Conservation (phyloP, 2,329 filamentous ascomycete genomes). For the Fusarium sacchari region DNA sequence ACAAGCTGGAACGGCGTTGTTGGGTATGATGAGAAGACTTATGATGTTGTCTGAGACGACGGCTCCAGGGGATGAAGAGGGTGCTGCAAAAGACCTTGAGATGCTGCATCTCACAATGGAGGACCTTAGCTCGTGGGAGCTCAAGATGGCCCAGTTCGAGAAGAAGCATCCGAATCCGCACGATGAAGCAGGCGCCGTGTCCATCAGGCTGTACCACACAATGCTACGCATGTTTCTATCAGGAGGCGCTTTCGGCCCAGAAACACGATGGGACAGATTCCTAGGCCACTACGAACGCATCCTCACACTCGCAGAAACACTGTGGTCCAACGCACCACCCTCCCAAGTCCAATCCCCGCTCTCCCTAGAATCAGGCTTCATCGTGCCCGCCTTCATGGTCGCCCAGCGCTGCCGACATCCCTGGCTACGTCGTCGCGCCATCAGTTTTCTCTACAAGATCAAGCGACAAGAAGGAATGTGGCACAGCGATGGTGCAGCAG, state of each 20-base stretch:
- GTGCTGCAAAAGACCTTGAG: neutral
- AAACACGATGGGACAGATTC: constrained; percentile 44
- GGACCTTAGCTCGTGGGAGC: constrained; percentile 37
- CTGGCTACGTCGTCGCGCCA: constrained; percentile 39
- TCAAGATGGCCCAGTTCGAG: constrained; percentile 40
- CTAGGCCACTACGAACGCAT: constrained; percentile 46
- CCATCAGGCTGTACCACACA: constrained; percentile 46
- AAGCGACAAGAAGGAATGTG: constrained; percentile 49
- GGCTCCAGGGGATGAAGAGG: neutral
- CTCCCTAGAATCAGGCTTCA: constrained; percentile 48
- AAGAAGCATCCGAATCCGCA: constrained; percentile 3
- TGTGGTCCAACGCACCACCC: constrained; percentile 25
- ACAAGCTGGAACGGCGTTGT: constrained; percentile 37
- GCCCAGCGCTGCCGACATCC: constrained; percentile 47
- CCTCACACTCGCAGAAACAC: constrained; percentile 27
- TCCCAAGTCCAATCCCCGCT: constrained; percentile 34
- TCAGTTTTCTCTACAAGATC: constrained; percentile 38
- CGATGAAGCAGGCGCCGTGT: constrained; percentile 28
- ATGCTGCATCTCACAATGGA: constrained; percentile 2
- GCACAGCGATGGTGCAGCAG: constrained; percentile 45
- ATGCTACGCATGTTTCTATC: constrained; percentile 33
- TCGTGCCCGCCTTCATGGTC: constrained; percentile 45
- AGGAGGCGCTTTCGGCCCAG: constrained; percentile 36
- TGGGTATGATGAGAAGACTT: constrained; percentile 33
- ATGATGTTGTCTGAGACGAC: constrained; percentile 34